phyloP scores from a whole-genome alignment of 305 asterid genomes.

The Fraxinus floribunda region DNA sequence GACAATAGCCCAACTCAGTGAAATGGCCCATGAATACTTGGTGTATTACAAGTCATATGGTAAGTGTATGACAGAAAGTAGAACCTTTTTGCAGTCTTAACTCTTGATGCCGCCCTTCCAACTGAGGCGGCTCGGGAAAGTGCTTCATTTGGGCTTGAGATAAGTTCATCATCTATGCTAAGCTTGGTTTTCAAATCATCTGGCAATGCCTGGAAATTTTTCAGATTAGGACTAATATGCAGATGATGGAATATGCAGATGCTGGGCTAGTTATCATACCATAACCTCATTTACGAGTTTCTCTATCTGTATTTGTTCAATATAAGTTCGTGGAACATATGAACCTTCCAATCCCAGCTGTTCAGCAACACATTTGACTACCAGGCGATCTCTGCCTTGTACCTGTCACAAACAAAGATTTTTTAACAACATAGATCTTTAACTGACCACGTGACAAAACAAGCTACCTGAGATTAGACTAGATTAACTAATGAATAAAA shows the following conservation, averaged over 20 bases:
- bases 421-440: slow-evolving; percentile 6
- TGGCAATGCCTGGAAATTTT: slow-evolving; percentile 72
- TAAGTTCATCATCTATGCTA: slow-evolving; percentile 82
- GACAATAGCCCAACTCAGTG: neutral
- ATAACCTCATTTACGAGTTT: slow-evolving; percentile 90
- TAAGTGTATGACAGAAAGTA: slow-evolving; percentile 10
- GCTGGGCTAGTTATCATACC: slow-evolving; percentile 53
- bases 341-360: slow-evolving; percentile 91
- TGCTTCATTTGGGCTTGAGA: slow-evolving; percentile 83
- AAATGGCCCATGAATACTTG: neutral
- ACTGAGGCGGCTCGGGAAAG: slow-evolving; percentile 79
- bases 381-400: slow-evolving; percentile 86
- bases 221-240: slow-evolving; percentile 30
- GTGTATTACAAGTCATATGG: neutral
- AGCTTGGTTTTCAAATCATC: slow-evolving; percentile 90
- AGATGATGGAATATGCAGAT: slow-evolving; percentile 16
- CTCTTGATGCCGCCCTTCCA: slow-evolving; percentile 56
- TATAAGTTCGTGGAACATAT: slow-evolving; percentile 83
- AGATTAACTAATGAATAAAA: neutral
- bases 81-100: slow-evolving; percentile 62
- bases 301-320: slow-evolving; percentile 96
- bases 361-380: slow-evolving; percentile 66
- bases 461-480: neutral
- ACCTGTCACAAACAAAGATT: slow-evolving; percentile 48
- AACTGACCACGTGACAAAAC: slow-evolving; percentile 1